Evolutionary conservation across 345 rosid genomes (phyloP), one percentile per base, ranked within the genome.

Genomic region (Ceriops zippeliana): DNA sequence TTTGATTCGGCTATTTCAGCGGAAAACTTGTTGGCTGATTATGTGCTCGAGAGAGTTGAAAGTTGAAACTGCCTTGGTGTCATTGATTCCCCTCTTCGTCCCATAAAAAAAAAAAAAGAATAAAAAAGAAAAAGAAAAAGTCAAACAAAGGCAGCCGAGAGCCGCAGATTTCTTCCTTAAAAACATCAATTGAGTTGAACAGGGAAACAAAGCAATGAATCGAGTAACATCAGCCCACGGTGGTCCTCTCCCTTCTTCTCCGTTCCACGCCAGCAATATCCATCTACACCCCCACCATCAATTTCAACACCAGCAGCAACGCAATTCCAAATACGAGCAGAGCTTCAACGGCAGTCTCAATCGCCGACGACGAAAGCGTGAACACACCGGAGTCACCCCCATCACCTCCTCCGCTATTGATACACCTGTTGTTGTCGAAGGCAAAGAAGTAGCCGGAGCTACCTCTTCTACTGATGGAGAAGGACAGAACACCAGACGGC

Each of bases 241-340:
- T 15, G 91, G 91, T 28, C 82, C 88, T 56, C 97, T 93, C 70
- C 97, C 93, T 9, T 93, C 89, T 9, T 93, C 89, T 52, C 86
- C 98, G 58, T 93, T 93, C 57, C 93, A 74, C 69, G 65, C 87
- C 7, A 84, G 97, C 74, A 91, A 92, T 81, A 86, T 90, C 66
- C 96, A 88, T 68, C 84, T 88, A 35, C 90, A 81, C 10, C 73
- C 83, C 9, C 84, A 79, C 65, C 93, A 88, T 59, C 97, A 86
- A 59, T 85, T 80, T 52, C 96, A 85, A 21, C 52, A 52, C 6
- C 90, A 74, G 7, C 84, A 68, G 5, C 74, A 81, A 0, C 90
- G 82, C 21, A 81, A 80, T 75, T 83, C 86, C 7, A 83, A 81
- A 19, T 88, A 82, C 34, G 85, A 75, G 52, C 81, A 75, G 49